phyloP scores from a whole-genome alignment of 2,329 filamentous ascomycete species.

The Phyllosticta citrichinensis region DNA sequence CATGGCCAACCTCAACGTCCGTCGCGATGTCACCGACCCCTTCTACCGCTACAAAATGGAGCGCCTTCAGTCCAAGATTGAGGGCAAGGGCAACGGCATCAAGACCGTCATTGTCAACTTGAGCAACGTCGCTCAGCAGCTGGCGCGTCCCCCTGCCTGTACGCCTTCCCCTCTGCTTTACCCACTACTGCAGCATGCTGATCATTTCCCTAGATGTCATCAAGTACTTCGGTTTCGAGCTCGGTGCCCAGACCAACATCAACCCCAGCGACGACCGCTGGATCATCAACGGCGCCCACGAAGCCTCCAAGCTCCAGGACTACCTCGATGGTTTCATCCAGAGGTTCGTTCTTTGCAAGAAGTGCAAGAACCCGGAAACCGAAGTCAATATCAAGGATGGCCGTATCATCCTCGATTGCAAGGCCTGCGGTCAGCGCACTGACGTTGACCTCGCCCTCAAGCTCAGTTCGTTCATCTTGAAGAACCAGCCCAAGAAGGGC shows the following conservation, averaged over 20 bases:
- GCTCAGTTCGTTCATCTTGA: slow-evolving; percentile 93
- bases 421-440: slow-evolving; percentile 89
- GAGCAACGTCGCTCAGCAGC: slow-evolving; percentile 81
- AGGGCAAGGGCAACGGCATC: slow-evolving; percentile 99
- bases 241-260: slow-evolving; percentile 96
- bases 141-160: slow-evolving; percentile 80
- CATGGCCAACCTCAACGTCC: slow-evolving; percentile 98
- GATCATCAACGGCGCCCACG: slow-evolving; percentile 99
- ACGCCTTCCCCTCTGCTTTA: slow-evolving; percentile 15
- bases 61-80: slow-evolving; percentile 94
- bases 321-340: slow-evolving; percentile 97
- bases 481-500: slow-evolving; percentile 84
- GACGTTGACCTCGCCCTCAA: slow-evolving; percentile 90
- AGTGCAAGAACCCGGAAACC: slow-evolving; percentile 99
- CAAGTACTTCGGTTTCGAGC: slow-evolving; percentile 99
- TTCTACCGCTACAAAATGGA: slow-evolving; percentile 99
- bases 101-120: slow-evolving; percentile 97
- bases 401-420: slow-evolving; percentile 90
- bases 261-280: slow-evolving; percentile 96
- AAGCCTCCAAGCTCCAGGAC: slow-evolving; percentile 90
- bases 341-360: slow-evolving; percentile 98
- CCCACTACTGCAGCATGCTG: slow-evolving; percentile 7
- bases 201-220: slow-evolving; percentile 55
- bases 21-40: slow-evolving; percentile 88
- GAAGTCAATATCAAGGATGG: slow-evolving; percentile 92